These are phyloP conservation scores for Tetracladium maxilliforme DNA, from an alignment of 2,329 filamentous ascomycete genomes.

Conservation along the genomic window DNA sequence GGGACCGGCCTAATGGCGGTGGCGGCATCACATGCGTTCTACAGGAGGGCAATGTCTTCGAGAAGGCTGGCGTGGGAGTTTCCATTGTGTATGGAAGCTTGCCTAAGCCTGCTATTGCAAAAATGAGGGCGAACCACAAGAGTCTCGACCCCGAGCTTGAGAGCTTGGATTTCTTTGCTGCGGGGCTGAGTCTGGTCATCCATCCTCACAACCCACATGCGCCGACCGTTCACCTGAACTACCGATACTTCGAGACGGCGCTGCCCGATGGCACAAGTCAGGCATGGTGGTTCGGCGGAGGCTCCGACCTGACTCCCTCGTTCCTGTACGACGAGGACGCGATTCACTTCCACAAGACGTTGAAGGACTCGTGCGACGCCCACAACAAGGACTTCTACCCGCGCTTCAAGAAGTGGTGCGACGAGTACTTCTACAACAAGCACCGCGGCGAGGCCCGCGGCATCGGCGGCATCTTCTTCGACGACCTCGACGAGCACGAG, in stretches of 20 bases:
- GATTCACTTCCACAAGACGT: constrained; percentile 86
- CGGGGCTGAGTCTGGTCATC: constrained; percentile 81
- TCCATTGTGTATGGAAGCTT: constrained; percentile 89
- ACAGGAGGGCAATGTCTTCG: constrained; percentile 92
- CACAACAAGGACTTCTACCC: constrained; percentile 89
- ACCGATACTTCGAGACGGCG: constrained; percentile 95
- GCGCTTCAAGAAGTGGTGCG: constrained; percentile 95
- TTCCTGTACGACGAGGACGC: constrained; percentile 97
- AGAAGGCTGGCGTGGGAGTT: constrained; percentile 93
- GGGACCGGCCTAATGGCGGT: constrained; percentile 76
- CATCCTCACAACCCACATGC: constrained; percentile 95
- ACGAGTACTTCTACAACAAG: constrained; percentile 91
- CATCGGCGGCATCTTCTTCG: constrained; percentile 95
- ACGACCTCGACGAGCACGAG: constrained; percentile 80
- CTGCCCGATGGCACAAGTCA: constrained; percentile 68
- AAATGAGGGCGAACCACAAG: constrained; percentile 93
- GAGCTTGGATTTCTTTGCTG: constrained; percentile 85
- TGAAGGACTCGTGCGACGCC: constrained; percentile 85
- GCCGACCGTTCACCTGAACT: constrained; percentile 94
- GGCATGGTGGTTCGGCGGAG: constrained; percentile 97
- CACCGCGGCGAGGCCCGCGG: constrained; percentile 80
- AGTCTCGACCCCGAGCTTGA: constrained; percentile 67
- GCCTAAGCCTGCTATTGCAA: constrained; percentile 72
- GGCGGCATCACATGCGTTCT: constrained; percentile 90
- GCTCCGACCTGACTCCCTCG: constrained; percentile 80